These are phyloP conservation scores for Blastobotrys aristatus DNA, from an alignment of 1,139 yeast genomes.

Conservation along the genomic window DNA sequence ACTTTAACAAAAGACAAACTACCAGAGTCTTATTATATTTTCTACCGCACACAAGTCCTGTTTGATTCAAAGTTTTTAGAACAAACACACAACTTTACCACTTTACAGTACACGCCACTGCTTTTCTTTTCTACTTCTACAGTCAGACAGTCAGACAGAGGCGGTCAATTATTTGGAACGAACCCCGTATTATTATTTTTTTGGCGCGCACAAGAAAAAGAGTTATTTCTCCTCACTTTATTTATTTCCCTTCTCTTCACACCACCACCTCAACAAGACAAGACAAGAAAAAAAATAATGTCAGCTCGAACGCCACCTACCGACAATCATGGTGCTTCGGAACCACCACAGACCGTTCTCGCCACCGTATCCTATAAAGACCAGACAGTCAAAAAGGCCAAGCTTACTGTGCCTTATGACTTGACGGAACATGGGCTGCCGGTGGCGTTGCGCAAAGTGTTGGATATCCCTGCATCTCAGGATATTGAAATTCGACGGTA, in stretches of 20 bases:
- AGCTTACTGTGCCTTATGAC: constrained; percentile 15
- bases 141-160: no score
- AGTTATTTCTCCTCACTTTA: no score
- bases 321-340: neutral
- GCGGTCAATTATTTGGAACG: no score
- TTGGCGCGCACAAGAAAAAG: no score
- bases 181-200: no score
- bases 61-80: no score
- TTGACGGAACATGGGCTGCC: constrained; percentile 13
- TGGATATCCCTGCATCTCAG: constrained; percentile 9
- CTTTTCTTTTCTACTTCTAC: no score
- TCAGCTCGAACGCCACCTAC: constrained; percentile 1
- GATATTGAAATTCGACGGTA: constrained; percentile 20
- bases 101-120: no score
- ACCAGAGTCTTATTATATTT: no score
- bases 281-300: neutral
- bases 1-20: no score
- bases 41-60: no score
- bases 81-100: no score
- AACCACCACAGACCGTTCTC: constrained; percentile 6
- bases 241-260: neutral
- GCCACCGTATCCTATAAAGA: constrained; percentile 6
- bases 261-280: neutral
- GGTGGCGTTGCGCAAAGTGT: constrained; percentile 8
- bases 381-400: constrained; percentile 11